Evolutionary conservation across 768 basidiomycete species (phyloP), one percentile per base, ranked within the genome.

Genomic region (Russula emetica): DNA sequence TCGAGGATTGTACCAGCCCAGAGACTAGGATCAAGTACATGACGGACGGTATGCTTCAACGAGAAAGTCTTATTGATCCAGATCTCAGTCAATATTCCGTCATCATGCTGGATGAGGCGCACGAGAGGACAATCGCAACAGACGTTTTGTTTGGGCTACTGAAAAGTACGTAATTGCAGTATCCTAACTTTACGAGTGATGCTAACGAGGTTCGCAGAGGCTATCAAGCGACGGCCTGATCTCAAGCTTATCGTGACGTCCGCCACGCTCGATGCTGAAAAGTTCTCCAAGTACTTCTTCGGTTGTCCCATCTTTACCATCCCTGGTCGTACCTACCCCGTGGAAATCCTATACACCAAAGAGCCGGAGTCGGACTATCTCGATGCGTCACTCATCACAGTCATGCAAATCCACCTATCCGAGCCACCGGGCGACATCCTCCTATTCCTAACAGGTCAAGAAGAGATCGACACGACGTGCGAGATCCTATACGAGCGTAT

Each of bases 11-110:
- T 76, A 98, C 97, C 7, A 90, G 94, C 72, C 96, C 97, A 4
- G 97, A 99, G 76, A 98, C 97, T 3, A 87, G 90, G 72, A 99
- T 99, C 82, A 99, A 98, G 76, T 99, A 97, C 82, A 98, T 99
- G 97, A 99, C 97, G 71, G 97, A 98, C 72, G 97, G 97, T 78
- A 98, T 99, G 94, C 82, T 99, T 28, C 92, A 98, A 71, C 85
- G 97, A 76, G 97, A 99, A 79, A 93, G 90, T 67, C 79, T 99
- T 58, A 91, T 98, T 72, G 97, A 99, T 71, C 96, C 96, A 6
- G 86, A 97, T 64, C 88, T 94, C 73, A 91, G 86, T 64, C 83
- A 86, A 53, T 99, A 99, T 73, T 93, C 92, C 2, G 93, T 98
- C 59, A 79, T 99, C 75, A 99, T 99, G 90, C 80, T 99, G 73